phyloP scores from a whole-genome alignment of 2,329 filamentous ascomycete species.

The Cryphonectria naterciae region DNA sequence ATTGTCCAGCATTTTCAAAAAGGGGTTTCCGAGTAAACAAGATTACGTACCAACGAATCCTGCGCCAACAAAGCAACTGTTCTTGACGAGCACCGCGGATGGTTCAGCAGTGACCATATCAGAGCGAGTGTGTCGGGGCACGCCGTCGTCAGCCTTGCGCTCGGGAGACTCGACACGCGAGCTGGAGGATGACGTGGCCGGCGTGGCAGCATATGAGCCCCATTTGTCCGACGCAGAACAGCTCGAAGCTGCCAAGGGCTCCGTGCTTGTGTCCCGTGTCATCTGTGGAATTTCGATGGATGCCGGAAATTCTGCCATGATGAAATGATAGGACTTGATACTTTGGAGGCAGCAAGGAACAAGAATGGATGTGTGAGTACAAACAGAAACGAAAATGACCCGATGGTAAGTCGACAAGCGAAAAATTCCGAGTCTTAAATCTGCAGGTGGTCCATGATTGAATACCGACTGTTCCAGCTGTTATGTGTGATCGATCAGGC shows the following conservation, averaged over 20 bases:
- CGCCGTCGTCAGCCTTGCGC: conserved; percentile 26
- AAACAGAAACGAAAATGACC: not conserved
- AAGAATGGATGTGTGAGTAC: too few relatives aligned
- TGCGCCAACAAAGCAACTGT: conserved; percentile 61
- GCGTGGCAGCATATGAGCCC: conserved; percentile 27
- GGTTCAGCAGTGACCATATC: conserved; percentile 15
- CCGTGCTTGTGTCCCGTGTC: conserved; percentile 28
- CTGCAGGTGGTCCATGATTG: not conserved
- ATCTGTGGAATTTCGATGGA: conserved; percentile 11
- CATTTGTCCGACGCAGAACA: conserved; percentile 20
- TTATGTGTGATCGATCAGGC: not conserved
- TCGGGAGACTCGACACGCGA: conserved; percentile 34
- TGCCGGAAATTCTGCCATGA: conserved; percentile 13
- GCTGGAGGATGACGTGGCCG: conserved; percentile 34
- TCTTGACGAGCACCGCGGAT: conserved; percentile 34
- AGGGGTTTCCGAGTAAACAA: too few relatives aligned
- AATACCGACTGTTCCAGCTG: not conserved
- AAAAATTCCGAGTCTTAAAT: not conserved
- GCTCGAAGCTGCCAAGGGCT: conserved; percentile 27
- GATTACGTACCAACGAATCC: conserved; percentile 58
- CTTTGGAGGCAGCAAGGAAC: conserved; percentile 12
- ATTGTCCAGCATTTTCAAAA: not conserved
- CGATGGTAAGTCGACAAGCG: not conserved
- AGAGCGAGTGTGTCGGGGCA: conserved; percentile 9
- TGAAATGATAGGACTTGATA: not conserved